Conservation (phyloP, 257 asterid genomes). For the Osmanthus fragrans region DNA sequence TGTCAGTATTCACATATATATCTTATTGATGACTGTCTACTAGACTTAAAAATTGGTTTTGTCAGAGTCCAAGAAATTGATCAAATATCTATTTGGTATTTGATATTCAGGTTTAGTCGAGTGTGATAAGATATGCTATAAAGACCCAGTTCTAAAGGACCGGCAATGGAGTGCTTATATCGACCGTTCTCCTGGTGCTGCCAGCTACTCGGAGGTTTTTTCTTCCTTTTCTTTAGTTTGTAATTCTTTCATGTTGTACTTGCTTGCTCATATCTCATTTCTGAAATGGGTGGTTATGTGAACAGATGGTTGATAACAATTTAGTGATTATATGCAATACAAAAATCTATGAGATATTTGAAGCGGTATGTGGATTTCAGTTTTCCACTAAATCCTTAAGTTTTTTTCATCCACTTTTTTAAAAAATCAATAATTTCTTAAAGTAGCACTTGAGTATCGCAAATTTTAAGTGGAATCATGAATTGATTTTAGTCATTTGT, state of each 20-base stretch:
- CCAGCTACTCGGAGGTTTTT: constrained; percentile 64
- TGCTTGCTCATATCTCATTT: background rate
- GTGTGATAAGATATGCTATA: constrained; percentile 88
- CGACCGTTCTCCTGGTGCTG: constrained; percentile 97
- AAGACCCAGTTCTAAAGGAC: constrained; percentile 91
- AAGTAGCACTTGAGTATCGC: background rate
- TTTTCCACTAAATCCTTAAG: background rate
- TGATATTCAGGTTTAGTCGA: constrained; percentile 63
- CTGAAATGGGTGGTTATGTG: background rate
- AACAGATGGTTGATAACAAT: background rate
- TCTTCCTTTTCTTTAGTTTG: background rate
- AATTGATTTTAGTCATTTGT: background rate
- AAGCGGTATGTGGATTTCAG: background rate
- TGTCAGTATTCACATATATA: background rate
- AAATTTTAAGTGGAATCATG: background rate
- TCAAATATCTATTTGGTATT: constrained; percentile 4
- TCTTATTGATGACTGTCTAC: background rate
- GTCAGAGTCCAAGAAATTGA: background rate
- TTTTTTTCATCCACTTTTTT: background rate
- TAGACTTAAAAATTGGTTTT: background rate
- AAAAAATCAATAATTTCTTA: too few species aligned
- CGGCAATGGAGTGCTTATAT: constrained; percentile 90
- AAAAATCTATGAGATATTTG: background rate
- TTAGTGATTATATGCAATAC: background rate
- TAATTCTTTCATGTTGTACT: background rate